A percentile compares a stretch with the other conserved stretches of the same genome.
Evolutionary conservation across 495 filamentous ascomycete genomes (phyloP).

Genomic region (Aspergillus leporis): DNA sequence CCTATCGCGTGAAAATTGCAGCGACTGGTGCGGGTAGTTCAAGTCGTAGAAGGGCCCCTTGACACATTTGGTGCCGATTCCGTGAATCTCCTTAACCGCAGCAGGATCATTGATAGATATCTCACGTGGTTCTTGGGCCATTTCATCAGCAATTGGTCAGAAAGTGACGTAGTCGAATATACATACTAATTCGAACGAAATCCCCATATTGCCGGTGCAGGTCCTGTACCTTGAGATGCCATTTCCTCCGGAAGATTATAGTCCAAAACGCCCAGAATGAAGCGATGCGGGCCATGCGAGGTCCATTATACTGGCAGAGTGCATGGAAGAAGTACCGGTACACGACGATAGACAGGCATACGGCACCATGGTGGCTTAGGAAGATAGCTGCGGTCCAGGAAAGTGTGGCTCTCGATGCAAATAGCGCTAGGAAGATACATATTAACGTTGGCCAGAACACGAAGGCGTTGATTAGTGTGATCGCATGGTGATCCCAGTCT

Average conservation of each 20-base stretch:
- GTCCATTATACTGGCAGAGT: constrained; percentile 6
- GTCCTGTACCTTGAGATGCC: constrained; percentile 12
- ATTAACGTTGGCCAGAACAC: background rate
- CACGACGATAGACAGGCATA: constrained; percentile 14
- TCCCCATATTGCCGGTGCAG: constrained; percentile 15
- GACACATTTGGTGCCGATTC: constrained; percentile 9
- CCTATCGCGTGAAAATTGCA: constrained; percentile 15
- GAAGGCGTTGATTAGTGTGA: constrained; percentile 1
- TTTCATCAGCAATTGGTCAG: background rate
- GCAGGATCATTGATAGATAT: constrained; percentile 16
- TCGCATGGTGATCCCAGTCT: constrained; percentile 13
- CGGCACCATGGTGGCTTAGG: background rate
- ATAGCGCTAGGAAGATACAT: background rate
- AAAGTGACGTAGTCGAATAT: background rate
- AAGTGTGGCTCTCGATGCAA: background rate
- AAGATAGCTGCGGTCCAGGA: background rate
- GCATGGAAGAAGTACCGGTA: constrained; percentile 16
- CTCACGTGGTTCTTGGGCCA: constrained; percentile 9
- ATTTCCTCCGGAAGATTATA: constrained; percentile 7
- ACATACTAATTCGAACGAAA: constrained; percentile 17
- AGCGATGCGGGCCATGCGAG: constrained; percentile 3
- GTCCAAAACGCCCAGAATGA: constrained; percentile 10
- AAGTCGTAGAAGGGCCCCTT: constrained; percentile 17
- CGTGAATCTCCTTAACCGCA: constrained; percentile 10
- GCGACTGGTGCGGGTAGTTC: constrained; percentile 14